Conservation (phyloP, 371 early-diverging fungal species). For the Neoconidiobolus thromboides region DNA sequence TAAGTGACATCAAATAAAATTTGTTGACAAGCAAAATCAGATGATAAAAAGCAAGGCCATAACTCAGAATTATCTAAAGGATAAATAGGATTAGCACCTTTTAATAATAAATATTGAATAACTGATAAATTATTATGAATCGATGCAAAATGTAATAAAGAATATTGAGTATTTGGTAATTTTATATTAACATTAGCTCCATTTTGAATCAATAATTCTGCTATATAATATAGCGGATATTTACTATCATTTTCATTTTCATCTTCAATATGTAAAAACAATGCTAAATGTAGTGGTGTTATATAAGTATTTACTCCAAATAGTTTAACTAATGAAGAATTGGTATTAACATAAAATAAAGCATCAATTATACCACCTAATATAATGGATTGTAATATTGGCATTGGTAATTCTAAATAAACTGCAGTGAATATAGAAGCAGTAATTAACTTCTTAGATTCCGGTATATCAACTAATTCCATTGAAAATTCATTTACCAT, state of each 20-base stretch:
- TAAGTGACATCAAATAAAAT: conserved; percentile 2
- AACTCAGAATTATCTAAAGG: background rate
- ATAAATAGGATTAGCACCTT: conserved; percentile 2
- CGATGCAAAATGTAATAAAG: background rate
- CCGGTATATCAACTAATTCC: background rate
- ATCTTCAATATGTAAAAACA: background rate
- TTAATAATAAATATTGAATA: conserved; percentile 3
- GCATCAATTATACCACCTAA: conserved; percentile 1
- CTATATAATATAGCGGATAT: background rate
- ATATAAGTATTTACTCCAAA: background rate
- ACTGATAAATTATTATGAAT: background rate
- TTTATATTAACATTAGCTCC: conserved; percentile 3
- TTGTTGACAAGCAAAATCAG: background rate
- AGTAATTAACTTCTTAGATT: background rate
- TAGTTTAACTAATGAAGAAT: background rate
- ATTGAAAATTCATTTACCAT: background rate
- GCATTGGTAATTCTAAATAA: background rate
- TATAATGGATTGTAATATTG: background rate
- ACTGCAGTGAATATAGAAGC: background rate
- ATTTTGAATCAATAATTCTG: conserved; percentile 7
- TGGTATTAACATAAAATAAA: background rate
- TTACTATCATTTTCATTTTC: background rate
- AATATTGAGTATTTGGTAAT: background rate
- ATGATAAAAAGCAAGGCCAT: conserved; percentile 1
- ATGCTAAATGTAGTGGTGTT: conserved; percentile 3